Base-by-base conservation (phyloP, 108 stramenopile genomes). In the Pinguiococcus pyrenoidosus region DNA sequence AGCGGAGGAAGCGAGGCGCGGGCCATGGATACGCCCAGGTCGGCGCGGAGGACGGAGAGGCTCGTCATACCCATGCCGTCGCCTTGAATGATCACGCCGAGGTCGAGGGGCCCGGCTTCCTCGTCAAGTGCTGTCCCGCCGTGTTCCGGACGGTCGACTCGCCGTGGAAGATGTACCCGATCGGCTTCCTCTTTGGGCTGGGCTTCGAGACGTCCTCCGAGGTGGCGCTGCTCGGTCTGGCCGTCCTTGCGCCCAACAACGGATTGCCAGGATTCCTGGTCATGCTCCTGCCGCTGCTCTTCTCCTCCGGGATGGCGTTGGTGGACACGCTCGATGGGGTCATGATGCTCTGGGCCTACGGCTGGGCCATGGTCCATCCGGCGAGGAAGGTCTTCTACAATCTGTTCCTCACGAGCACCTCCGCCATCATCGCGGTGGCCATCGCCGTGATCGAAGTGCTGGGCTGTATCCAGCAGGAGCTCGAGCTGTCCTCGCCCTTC, bases 191-290 rank as follows among this genome's bases (percentile, higher is more conserved):
- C 12, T 51, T 51, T 16, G 49, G 49, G 25, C 25, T 51, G 23
- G 49, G 49, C 13, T 51, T 51, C 26, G 49, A 51, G 25, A 51
- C 49, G 12, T 36, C 49, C 9, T 26, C 21, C 26, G 49, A 51
- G 28, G 49, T 51, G 5, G 49, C 37, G 18, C 26, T 51, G 12
- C 49, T 51, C 13, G 49, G 23, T 5, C 36, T 51, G 4, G 29
- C 49, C 0, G 49, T 37, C 2, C 8, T 51, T 12, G 4, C 21
- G 12, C 27, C 24, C 5, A 21, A 51, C 26, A 36, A 29, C n/a
- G 4, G 10, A 7, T 12, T n/a, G n/a, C n/a, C n/a, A n/a, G n/a
- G 20, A 10, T 13, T 24, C 34, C 9, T n/a, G 37, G 26, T 32
- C 6, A 5, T 51, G 37, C 25, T 51, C 10, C 49, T 51, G 22